These are phyloP conservation scores for Globisporangium uncinulatum DNA, from an alignment of 352 stramenopile genomes.

Conservation along the genomic window DNA sequence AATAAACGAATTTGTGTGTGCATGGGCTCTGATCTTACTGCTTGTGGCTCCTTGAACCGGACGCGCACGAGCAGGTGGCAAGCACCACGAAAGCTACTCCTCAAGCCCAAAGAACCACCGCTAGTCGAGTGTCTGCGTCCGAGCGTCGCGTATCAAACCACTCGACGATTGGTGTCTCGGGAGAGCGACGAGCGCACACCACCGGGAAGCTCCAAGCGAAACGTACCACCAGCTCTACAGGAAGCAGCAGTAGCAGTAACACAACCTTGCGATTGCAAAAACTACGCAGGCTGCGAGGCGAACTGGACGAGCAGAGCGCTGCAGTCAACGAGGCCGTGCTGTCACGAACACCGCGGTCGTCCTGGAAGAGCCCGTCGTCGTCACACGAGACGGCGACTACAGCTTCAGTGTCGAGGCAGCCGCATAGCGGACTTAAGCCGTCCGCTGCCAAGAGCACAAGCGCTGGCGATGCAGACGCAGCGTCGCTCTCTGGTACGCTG, in stretches of 20 bases:
- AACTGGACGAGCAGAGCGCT: not conserved
- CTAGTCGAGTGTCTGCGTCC: not conserved
- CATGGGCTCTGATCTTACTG: too few species aligned
- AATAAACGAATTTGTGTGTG: not conserved
- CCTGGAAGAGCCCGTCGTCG: not conserved
- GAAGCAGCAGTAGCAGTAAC: not conserved
- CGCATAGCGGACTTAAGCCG: not conserved
- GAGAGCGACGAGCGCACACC: not conserved
- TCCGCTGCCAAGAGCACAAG: not conserved
- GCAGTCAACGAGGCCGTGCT: not conserved
- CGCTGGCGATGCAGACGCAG: not conserved
- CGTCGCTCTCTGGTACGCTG: constrained; percentile 5
- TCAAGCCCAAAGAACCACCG: not conserved
- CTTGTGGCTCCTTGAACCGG: too few species aligned
- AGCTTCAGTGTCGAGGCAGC: not conserved
- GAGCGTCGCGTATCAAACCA: not conserved
- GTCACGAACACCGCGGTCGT: too few species aligned
- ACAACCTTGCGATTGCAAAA: not conserved
- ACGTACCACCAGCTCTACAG: not conserved
- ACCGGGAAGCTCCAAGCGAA: not conserved
- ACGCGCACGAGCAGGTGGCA: not conserved
- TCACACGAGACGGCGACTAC: not conserved
- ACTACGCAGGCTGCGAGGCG: not conserved
- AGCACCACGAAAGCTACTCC: not conserved
- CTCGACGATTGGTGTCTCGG: not conserved